Conservation (phyloP, 805 yeast species). For the Pichia pseudocactophila region DNA sequence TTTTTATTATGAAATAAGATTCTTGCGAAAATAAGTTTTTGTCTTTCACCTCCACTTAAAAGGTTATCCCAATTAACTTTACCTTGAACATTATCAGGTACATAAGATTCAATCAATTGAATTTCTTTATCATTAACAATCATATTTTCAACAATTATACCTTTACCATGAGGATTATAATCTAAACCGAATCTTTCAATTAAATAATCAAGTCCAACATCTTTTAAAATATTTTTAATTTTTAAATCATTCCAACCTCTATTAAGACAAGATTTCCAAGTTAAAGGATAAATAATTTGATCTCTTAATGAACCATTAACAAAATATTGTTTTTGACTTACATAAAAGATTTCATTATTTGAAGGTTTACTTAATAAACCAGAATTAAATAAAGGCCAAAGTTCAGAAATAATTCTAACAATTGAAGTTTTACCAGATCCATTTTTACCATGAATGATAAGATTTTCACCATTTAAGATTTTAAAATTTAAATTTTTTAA, state of each 20-base stretch:
- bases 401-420: slow-evolving; percentile 72
- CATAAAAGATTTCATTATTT: slow-evolving; percentile 57
- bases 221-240: slow-evolving; percentile 55
- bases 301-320: slow-evolving; percentile 76
- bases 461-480: slow-evolving; percentile 53
- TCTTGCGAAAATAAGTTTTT: slow-evolving; percentile 82
- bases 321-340: slow-evolving; percentile 85
- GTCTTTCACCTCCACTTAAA: slow-evolving; percentile 95
- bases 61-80: slow-evolving; percentile 64
- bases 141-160: slow-evolving; percentile 18
- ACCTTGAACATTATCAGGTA: slow-evolving; percentile 20
- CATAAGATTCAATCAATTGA: slow-evolving; percentile 21
- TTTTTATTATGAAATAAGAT: slow-evolving; percentile 71
- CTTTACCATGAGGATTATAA: slow-evolving; percentile 28
- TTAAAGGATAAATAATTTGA: slow-evolving; percentile 81
- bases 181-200: slow-evolving; percentile 54
- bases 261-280: slow-evolving; percentile 67
- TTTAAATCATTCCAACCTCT: slow-evolving; percentile 64
- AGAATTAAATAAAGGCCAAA: slow-evolving; percentile 77
- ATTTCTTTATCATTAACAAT: slow-evolving; percentile 20
- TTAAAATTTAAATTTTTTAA: slow-evolving; percentile 56
- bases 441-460: slow-evolving; percentile 77
- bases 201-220: slow-evolving; percentile 75
- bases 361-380: slow-evolving; percentile 78
- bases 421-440: slow-evolving; percentile 88